A percentile compares a stretch with the other conserved stretches of the same genome.
These are phyloP conservation scores for Dactylonectria macrodidyma DNA, from an alignment of 2,329 filamentous ascomycete genomes.

Conservation along the genomic window DNA sequence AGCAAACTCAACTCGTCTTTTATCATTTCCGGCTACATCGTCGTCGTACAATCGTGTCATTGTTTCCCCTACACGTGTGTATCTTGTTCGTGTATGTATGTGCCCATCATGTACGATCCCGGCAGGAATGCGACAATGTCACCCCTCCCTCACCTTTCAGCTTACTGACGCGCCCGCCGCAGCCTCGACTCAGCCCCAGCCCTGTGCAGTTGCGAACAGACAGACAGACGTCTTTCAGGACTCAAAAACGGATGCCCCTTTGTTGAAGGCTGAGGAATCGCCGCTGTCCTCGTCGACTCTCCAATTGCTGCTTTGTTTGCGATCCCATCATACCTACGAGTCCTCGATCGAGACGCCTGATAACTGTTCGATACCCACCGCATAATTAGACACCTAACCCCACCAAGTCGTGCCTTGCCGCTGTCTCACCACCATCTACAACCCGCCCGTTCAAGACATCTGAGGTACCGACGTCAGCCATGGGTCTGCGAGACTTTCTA, in stretches of 20 bases:
- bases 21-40: neutral
- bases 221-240: neutral
- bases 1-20: conserved; percentile 15
- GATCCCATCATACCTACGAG: neutral
- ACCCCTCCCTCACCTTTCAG: conserved; percentile 8
- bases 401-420: neutral
- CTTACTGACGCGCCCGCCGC: conserved; percentile 27
- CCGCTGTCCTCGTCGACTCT: neutral
- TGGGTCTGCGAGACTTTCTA: conserved; percentile 68
- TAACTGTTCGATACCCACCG: neutral
- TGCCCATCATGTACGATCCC: conserved; percentile 4
- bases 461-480: conserved; percentile 43
- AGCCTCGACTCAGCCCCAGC: conserved; percentile 48
- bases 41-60: neutral
- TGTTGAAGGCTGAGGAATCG: neutral
- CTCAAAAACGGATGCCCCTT: neutral
- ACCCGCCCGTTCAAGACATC: neutral
- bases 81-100: neutral
- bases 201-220: conserved; percentile 35
- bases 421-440: conserved; percentile 3
- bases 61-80: too few relatives aligned
- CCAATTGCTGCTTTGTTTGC: neutral
- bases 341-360: neutral
- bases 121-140: neutral
- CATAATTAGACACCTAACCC: neutral